phyloP scores from a whole-genome alignment of 768 basidiomycete species.

The Termitomyces sp. region DNA sequence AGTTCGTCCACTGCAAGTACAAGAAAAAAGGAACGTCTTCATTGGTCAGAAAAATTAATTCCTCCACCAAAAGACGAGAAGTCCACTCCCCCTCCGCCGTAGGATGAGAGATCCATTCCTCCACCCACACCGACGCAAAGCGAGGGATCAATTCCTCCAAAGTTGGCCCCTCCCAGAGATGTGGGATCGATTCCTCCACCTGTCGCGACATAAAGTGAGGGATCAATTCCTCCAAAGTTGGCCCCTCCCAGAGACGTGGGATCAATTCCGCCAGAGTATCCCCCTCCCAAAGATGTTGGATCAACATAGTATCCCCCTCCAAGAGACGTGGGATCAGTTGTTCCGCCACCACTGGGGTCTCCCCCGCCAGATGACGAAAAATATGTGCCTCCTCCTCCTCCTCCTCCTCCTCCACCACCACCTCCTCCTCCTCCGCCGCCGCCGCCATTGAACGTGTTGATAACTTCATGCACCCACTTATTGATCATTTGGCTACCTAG shows the following conservation, averaged over 20 bases:
- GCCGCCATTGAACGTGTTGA: not conserved
- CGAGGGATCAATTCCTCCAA: conserved; percentile 23
- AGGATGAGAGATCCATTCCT: conserved; percentile 12
- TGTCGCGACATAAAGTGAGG: not conserved
- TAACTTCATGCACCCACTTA: not conserved
- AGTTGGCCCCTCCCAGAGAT: not conserved
- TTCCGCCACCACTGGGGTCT: not conserved
- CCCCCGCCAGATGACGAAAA: not conserved
- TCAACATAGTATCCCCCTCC: conserved; percentile 13
- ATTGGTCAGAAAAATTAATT: not conserved
- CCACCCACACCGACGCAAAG: conserved; percentile 26
- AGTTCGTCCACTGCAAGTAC: not conserved
- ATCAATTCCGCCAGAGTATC: conserved; percentile 23
- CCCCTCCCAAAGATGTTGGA: not conserved
- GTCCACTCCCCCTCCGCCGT: not conserved
- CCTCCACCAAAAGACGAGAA: not conserved
- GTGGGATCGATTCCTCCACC: conserved; percentile 23
- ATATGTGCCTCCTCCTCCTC: not conserved
- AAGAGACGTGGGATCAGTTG: not conserved
- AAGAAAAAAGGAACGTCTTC: not conserved
- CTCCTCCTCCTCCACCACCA: not conserved
- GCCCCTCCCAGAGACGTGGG: not conserved
- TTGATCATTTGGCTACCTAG: not conserved
- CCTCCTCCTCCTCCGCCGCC: not conserved
- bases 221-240: conserved; percentile 26